Base-by-base conservation (phyloP, 1,139 yeast genomes). In the Meyerozyma elateridarum region DNA sequence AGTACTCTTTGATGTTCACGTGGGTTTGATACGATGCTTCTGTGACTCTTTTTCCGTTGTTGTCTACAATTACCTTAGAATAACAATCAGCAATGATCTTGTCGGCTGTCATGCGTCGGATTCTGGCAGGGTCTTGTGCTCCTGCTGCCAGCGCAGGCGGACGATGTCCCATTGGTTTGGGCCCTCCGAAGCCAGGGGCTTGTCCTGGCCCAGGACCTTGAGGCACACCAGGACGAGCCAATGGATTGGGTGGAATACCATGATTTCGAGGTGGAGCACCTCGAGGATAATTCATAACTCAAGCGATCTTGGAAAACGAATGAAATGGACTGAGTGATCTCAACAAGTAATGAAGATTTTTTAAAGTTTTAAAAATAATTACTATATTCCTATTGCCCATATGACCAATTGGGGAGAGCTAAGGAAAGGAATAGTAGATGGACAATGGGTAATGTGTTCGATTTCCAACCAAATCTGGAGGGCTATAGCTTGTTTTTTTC, bases 31-130 rank as follows among this genome's bases (percentile, higher is more conserved):
- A 68, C 3, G 59, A 46, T 2, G 53, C 41, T 30, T 67, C 73
- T 6, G 56, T 49, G 11, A 52, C 52, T 28, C 46, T 48, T 28
- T 45, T 50, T 11, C 66, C 71, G 21, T 47, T 43, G n/a, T 44
- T 42, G 31, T 56, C 60, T 14, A 47, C 42, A 15, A 57, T 44
- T 25, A 44, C 44, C 34, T 64, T 65, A 16, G 63, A 59, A 42
- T 66, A 67, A 41, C 73, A 66, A 37, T 66, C 73, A n/a, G 54
- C 51, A 15, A 56, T 54, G 31, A 68, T 48, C 39, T 64, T 65
- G 33, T 64, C 69, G 16, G 60, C 47, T 1, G 45, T 39, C 24
- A 35, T 27, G 28, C 44, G 38, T 32, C 54, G 41, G 28, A 42
- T 48, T 16, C 40, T 44, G 15, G 30, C 30, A 15, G 35, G 33